phyloP scores from a whole-genome alignment of 306 rosid species.

The Carpinus viminea region DNA sequence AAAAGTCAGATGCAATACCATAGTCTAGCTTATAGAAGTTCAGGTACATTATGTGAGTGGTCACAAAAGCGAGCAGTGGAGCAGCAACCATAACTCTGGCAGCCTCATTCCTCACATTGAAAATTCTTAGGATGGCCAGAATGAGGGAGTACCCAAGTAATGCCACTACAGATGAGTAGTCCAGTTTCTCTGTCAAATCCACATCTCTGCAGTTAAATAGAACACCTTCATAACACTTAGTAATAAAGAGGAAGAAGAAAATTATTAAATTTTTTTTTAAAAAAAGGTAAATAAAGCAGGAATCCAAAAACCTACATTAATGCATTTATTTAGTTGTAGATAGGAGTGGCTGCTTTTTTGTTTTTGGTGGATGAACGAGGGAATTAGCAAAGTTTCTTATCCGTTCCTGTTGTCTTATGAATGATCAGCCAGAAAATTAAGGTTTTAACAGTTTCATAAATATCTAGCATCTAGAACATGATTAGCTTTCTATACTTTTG shows the following conservation, averaged over 20 bases:
- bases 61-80: conserved; percentile 66
- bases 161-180: conserved; percentile 70
- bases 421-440: background rate
- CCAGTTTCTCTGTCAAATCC: conserved; percentile 60
- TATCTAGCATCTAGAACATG: background rate
- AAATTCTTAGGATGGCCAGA: conserved; percentile 59
- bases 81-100: conserved; percentile 76
- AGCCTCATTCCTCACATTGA: conserved; percentile 64
- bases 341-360: conserved; percentile 4
- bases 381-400: background rate
- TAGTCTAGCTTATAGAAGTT: conserved; percentile 64
- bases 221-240: background rate
- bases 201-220: conserved; percentile 57
- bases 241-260: background rate
- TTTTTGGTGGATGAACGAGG: background rate
- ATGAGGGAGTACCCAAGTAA: conserved; percentile 75
- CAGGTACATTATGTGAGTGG: conserved; percentile 70
- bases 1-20: conserved; percentile 42
- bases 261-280: background rate
- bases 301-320: background rate
- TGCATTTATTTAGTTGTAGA: conserved; percentile 9
- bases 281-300: background rate
- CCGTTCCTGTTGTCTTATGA: background rate
- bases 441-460: background rate
- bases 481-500: background rate